These are phyloP conservation scores for Picocystis salinarum DNA, from an alignment of 139 green algal species.

Conservation along the genomic window DNA sequence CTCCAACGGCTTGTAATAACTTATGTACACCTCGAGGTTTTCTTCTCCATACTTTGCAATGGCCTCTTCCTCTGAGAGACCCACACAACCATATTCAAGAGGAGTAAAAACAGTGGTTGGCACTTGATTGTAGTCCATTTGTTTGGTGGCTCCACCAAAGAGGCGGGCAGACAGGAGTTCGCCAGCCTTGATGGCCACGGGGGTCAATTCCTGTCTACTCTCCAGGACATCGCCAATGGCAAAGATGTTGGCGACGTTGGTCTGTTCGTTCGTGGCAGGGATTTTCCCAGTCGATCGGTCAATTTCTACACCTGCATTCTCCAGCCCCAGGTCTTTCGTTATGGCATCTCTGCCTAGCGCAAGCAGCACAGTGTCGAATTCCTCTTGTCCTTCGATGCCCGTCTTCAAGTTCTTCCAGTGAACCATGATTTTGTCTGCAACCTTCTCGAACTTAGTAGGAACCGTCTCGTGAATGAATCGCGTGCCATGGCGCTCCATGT, in stretches of 20 bases:
- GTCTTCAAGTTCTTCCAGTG: slow-evolving; percentile 21
- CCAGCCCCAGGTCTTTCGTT: slow-evolving; percentile 21
- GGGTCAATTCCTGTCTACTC: slow-evolving; percentile 25
- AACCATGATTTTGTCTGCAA: slow-evolving; percentile 6
- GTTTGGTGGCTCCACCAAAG: slow-evolving; percentile 7
- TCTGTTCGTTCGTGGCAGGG: slow-evolving; percentile 17
- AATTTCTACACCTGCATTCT: slow-evolving; percentile 19
- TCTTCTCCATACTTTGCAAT: slow-evolving; percentile 17
- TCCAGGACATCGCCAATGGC: slow-evolving; percentile 29
- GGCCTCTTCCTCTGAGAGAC: slow-evolving; percentile 24
- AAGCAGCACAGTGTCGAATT: slow-evolving; percentile 37
- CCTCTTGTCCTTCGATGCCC: slow-evolving; percentile 11
- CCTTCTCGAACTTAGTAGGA: slow-evolving; percentile 23
- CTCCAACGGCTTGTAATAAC: slow-evolving; percentile 33
- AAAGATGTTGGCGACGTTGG: slow-evolving; percentile 23
- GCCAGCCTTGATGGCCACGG: slow-evolving; percentile 28
- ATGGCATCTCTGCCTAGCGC: slow-evolving; percentile 23
- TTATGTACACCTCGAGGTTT: slow-evolving; percentile 30
- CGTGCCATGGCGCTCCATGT: slow-evolving; percentile 24
- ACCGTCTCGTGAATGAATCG: slow-evolving; percentile 15
- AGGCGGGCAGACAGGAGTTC: slow-evolving; percentile 18
- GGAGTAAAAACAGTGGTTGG: slow-evolving; percentile 35
- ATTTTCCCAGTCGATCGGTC: slow-evolving; percentile 28
- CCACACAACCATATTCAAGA: slow-evolving; percentile 36
- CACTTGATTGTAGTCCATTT: slow-evolving; percentile 30